Evolutionary conservation across 768 basidiomycete species (phyloP), one percentile per base, ranked within the genome.

Genomic region (Macrolepiota albuminosa): DNA sequence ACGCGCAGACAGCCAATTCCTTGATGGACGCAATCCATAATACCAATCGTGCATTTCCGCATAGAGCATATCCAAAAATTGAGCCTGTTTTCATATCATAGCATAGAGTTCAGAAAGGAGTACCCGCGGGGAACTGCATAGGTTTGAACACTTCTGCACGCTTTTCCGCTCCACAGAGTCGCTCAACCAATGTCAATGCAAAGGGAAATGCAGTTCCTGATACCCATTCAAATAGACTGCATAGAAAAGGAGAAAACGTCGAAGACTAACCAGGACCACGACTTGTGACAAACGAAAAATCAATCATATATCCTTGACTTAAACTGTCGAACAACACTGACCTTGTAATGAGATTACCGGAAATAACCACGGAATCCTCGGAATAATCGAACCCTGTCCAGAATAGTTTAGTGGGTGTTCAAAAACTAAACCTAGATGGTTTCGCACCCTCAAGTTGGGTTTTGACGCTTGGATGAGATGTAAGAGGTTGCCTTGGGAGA

Each of bases 311-410:
- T 6, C 33, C 40, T 39, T 31, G 18, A 18, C 18, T 10, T 46
- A 6, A 5, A 1, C 26, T 29, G 3, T 11, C 39, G 13, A 43
- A 43, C 33, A 0, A 31, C 4, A 26, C 74, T 36, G 57, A 88
- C 90, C 89, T 92, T n/a, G 91, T 92, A 11, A 93, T 78, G 5
- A 93, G 76, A 54, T 83, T 85, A 0, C 80, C 82, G 4, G 89
- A 89, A 21, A 89, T 74, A 40, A 92, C 88, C 6, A 92, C 91
- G 2, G 85, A 66, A 4, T 87, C 84, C 60, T 92, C 91, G 6
- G 76, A 80, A 69, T 93, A 93, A 0, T 87, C 84, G 61, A 88
- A 93, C 10, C 74, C 91, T 91, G 11, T 33, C 10, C 14, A 13
- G 34, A 18, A 34, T 29, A 14, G 57, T n/a, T 42, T 8, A 56